phyloP scores from a whole-genome alignment of 2,329 filamentous ascomycete genomes.

The Pseudohalonectria lignicola region DNA sequence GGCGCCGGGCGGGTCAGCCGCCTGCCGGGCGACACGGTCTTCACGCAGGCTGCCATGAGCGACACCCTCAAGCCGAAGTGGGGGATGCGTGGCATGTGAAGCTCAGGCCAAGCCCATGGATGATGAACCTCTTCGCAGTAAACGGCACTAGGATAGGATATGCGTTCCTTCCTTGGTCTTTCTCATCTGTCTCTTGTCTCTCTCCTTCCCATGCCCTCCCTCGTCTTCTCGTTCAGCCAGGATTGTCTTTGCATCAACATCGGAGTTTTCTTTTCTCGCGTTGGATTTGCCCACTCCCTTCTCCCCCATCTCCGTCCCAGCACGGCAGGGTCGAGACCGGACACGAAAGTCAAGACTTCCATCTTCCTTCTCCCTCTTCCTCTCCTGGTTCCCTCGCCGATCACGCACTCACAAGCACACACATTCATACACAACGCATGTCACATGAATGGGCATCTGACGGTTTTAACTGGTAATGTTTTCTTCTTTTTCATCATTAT shows the following conservation, averaged over 20 bases:
- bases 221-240: neutral
- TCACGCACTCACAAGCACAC: no score
- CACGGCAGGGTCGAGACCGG: neutral
- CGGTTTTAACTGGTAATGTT: no score
- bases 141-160: no score
- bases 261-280: conserved; percentile 4
- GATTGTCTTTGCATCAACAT: conserved; percentile 3
- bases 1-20: conserved; percentile 83
- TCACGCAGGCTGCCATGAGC: conserved; percentile 58
- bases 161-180: no score
- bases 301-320: neutral
- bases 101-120: neutral
- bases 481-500: no score
- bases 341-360: neutral
- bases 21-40: conserved; percentile 71
- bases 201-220: neutral
- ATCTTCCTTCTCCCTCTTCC: no score
- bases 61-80: conserved; percentile 49
- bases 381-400: no score
- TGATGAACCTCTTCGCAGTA: no score
- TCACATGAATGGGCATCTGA: no score
- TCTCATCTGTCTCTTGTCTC: neutral
- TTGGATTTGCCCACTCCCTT: neutral
- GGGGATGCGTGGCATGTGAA: conserved; percentile 32
- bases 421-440: no score